A percentile compares a stretch with the other conserved stretches of the same genome.
Conservation (phyloP, 257 asterid species). For the Galeopsis tetrahit region DNA sequence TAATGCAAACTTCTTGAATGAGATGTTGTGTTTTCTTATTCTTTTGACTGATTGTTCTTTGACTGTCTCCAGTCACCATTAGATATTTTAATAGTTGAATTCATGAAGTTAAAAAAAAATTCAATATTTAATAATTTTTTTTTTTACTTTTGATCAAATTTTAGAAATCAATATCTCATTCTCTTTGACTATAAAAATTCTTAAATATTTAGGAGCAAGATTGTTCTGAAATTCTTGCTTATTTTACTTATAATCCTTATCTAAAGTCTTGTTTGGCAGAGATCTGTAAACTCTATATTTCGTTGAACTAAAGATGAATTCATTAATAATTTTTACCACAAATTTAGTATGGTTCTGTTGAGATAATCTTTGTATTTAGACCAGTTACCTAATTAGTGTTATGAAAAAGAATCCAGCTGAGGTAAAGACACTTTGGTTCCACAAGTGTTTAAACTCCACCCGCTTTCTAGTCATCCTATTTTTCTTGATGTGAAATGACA, state of each 20-base stretch:
- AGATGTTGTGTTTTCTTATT: conserved; percentile 13
- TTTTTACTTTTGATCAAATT: background rate
- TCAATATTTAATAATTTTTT: too few species aligned
- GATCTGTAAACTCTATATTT: background rate
- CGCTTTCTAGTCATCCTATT: background rate
- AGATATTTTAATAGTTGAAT: background rate
- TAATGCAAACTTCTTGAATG: background rate
- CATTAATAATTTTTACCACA: background rate
- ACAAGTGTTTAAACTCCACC: background rate
- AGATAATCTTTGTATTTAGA: background rate
- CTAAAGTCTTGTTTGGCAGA: conserved; percentile 1
- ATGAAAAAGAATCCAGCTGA: conserved; percentile 1
- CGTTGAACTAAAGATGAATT: background rate
- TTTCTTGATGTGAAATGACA: background rate
- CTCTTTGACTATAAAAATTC: background rate
- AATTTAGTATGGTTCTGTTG: background rate
- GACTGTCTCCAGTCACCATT: background rate
- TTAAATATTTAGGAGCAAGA: background rate
- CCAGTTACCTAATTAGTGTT: conserved; percentile 3
- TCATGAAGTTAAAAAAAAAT: background rate
- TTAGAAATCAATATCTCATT: background rate
- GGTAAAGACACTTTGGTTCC: background rate
- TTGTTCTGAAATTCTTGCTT: background rate
- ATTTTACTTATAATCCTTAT: background rate
- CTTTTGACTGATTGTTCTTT: background rate